phyloP scores from a whole-genome alignment of 2,329 filamentous ascomycete species.

The Colletotrichum coccodes region DNA sequence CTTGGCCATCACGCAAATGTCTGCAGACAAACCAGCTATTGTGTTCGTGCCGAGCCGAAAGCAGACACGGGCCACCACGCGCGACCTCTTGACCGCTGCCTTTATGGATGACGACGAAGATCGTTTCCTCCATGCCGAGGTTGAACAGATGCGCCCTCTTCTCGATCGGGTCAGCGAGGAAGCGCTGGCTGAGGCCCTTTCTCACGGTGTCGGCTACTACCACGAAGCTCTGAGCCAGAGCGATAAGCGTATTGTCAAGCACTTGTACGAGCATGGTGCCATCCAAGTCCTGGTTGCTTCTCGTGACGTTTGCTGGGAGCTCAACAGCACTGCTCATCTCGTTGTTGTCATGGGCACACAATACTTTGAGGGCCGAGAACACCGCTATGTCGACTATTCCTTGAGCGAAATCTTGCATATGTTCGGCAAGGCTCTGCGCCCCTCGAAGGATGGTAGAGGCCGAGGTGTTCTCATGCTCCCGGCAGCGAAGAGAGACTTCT shows the following conservation, averaged over 20 bases:
- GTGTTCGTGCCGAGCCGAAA: slow-evolving; percentile 94
- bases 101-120: slow-evolving; percentile 92
- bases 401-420: slow-evolving; percentile 96
- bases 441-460: slow-evolving; percentile 80
- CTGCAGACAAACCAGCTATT: slow-evolving; percentile 87
- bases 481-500: slow-evolving; percentile 94
- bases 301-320: slow-evolving; percentile 95
- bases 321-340: slow-evolving; percentile 87
- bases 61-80: slow-evolving; percentile 87
- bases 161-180: slow-evolving; percentile 87
- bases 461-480: slow-evolving; percentile 98
- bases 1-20: slow-evolving; percentile 86
- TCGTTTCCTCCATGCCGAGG: slow-evolving; percentile 87
- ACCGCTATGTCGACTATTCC: slow-evolving; percentile 96
- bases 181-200: slow-evolving; percentile 86
- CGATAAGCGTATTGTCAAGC: slow-evolving; percentile 93
- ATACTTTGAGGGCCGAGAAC: slow-evolving; percentile 95
- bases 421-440: slow-evolving; percentile 91
- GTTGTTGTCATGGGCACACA: slow-evolving; percentile 98
- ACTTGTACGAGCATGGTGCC: slow-evolving; percentile 88
- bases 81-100: slow-evolving; percentile 89
- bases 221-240: slow-evolving; percentile 90
- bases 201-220: slow-evolving; percentile 96
- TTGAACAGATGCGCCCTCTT: slow-evolving; percentile 83
- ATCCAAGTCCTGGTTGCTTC: slow-evolving; percentile 83